A percentile compares a stretch with the other conserved stretches of the same genome.
Conservation (phyloP, 768 basidiomycete genomes). For the Auricularia sp. region DNA sequence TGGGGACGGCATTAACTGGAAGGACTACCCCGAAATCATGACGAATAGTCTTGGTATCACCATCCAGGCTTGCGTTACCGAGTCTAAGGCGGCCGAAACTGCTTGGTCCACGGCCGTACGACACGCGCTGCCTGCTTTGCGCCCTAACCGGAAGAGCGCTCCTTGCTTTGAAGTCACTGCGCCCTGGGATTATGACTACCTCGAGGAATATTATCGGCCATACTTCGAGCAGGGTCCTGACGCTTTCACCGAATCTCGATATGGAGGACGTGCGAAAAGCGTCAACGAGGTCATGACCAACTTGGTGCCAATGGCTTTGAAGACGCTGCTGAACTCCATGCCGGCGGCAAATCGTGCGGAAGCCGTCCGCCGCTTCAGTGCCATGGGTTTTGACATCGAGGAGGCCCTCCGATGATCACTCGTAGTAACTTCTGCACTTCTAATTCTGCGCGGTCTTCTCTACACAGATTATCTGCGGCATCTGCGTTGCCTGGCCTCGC, state of each 20-base stretch:
- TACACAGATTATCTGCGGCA: no score
- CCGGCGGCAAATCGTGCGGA: not conserved
- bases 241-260: not conserved
- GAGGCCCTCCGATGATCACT: no score
- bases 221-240: not conserved
- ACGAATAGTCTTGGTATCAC: not conserved
- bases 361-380: not conserved
- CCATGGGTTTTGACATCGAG: not conserved
- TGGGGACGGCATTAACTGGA: not conserved
- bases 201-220: not conserved
- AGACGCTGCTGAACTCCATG: not conserved
- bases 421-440: no score
- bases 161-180: not conserved
- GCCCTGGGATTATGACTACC: not conserved
- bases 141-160: not conserved
- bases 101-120: not conserved
- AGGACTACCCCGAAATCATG: not conserved
- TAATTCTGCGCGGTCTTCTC: no score
- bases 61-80: not conserved
- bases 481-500: no score
- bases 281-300: not conserved
- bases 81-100: not conserved
- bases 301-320: not conserved
- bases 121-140: not conserved
- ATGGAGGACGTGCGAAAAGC: not conserved